Percentiles rank a stretch among this genome's conserved stretches.
Conservation (phyloP, 352 stramenopile species). For the Albugo laibachii region DNA sequence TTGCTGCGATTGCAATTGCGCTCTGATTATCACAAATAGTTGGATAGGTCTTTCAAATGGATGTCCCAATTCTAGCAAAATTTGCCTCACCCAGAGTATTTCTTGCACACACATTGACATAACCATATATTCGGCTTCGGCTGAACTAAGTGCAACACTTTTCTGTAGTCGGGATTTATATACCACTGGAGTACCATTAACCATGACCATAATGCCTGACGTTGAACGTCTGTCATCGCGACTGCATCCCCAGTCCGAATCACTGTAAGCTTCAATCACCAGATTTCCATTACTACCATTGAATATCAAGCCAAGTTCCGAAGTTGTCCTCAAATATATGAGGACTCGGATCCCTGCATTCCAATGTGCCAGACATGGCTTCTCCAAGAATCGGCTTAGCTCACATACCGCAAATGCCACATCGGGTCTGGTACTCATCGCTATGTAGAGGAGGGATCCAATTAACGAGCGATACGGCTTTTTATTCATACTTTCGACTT, state of each 20-base stretch:
- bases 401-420: no score
- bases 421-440: no score
- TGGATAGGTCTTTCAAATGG: conserved; percentile 3
- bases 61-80: conserved; percentile 4
- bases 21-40: conserved; percentile 6
- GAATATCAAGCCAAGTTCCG: not conserved
- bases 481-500: not conserved
- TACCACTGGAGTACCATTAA: conserved; percentile 6
- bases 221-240: conserved; percentile 8
- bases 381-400: no score
- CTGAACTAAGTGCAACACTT: conserved; percentile 8
- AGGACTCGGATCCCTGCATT: no score
- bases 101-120: conserved; percentile 10
- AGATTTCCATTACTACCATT: not conserved
- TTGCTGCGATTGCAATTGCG: not conserved
- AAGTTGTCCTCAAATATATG: not conserved
- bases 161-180: conserved; percentile 8
- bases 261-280: conserved; percentile 3
- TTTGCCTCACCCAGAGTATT: conserved; percentile 5
- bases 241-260: conserved; percentile 9
- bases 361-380: no score
- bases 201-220: conserved; percentile 7
- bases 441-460: no score
- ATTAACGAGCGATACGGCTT: no score
- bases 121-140: conserved; percentile 13